A percentile compares a stretch with the other conserved stretches of the same genome.
phyloP scores from a whole-genome alignment of 1,284 basidiomycete genomes.

The Melampsora americana region DNA sequence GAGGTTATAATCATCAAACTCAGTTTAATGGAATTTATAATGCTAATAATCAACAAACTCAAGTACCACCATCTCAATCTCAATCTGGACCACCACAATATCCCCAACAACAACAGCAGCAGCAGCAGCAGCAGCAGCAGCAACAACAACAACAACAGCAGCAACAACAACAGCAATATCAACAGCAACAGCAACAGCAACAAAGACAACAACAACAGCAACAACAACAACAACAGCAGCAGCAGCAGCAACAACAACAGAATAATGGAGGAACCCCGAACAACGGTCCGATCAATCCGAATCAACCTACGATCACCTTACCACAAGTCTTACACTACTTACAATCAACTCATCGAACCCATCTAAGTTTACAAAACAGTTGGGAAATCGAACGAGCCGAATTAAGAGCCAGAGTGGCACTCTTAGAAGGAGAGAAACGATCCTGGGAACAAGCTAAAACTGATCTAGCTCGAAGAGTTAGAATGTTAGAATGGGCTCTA shows the following conservation, averaged over 20 bases:
- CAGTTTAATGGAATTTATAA: neutral
- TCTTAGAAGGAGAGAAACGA: conserved; percentile 90
- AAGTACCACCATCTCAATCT: neutral
- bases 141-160: conserved; percentile 19
- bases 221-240: conserved; percentile 38
- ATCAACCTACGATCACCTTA: conserved; percentile 70
- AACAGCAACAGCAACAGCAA: conserved; percentile 60
- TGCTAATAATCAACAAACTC: neutral
- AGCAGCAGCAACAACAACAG: conserved; percentile 66
- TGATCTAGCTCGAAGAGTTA: conserved; percentile 90
- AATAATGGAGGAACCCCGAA: conserved; percentile 64
- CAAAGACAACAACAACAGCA: conserved; percentile 61
- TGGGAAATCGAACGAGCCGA: conserved; percentile 99
- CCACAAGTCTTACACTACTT: conserved; percentile 94
- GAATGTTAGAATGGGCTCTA: conserved; percentile 88
- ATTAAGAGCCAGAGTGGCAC: conserved; percentile 97
- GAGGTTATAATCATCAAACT: neutral
- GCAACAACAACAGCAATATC: conserved; percentile 56
- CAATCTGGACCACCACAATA: neutral
- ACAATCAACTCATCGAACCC: conserved; percentile 91
- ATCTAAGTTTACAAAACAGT: conserved; percentile 92
- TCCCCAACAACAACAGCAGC: conserved; percentile 15
- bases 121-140: conserved; percentile 15
- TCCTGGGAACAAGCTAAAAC: conserved; percentile 96
- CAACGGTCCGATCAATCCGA: conserved; percentile 35